Percentiles rank a stretch among this genome's conserved stretches.
These are phyloP conservation scores for Singerocomus rubriflavus DNA, from an alignment of 1,284 basidiomycete genomes.

Conservation along the genomic window DNA sequence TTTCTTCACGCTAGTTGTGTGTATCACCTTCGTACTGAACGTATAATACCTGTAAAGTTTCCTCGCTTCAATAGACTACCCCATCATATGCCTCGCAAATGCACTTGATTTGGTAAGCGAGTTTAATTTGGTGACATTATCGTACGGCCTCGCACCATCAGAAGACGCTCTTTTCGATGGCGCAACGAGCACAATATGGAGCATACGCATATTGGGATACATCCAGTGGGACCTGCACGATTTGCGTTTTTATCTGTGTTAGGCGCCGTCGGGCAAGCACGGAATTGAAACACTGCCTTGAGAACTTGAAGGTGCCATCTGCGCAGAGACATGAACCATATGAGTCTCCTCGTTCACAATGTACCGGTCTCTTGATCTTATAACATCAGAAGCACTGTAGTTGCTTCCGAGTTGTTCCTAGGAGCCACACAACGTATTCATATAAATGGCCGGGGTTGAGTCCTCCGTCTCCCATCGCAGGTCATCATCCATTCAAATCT, in stretches of 20 bases:
- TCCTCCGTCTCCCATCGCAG: neutral
- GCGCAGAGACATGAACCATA: neutral
- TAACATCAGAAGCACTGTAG: neutral
- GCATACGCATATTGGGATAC: neutral
- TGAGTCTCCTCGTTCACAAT: neutral
- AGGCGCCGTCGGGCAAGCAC: conserved; percentile 13
- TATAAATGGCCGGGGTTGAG: conserved; percentile 13
- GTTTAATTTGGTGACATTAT: neutral
- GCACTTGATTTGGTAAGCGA: neutral
- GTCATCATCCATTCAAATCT: conserved; percentile 7
- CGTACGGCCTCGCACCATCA: neutral
- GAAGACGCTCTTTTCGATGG: neutral
- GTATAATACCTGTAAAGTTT: no score
- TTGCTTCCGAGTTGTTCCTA: conserved; percentile 21
- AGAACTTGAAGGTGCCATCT: neutral
- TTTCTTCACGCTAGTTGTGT: neutral
- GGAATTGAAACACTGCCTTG: conserved; percentile 13
- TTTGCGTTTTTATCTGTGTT: neutral
- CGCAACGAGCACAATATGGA: neutral
- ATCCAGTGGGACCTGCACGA: neutral
- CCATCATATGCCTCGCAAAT: no score
- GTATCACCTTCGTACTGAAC: no score
- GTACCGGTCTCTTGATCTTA: neutral
- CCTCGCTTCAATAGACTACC: no score
- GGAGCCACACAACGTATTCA: neutral